Percentiles rank a stretch among this genome's conserved stretches.
These are phyloP conservation scores for Trichoderma sp. DNA, from an alignment of 2,329 filamentous ascomycete species.

Conservation along the genomic window DNA sequence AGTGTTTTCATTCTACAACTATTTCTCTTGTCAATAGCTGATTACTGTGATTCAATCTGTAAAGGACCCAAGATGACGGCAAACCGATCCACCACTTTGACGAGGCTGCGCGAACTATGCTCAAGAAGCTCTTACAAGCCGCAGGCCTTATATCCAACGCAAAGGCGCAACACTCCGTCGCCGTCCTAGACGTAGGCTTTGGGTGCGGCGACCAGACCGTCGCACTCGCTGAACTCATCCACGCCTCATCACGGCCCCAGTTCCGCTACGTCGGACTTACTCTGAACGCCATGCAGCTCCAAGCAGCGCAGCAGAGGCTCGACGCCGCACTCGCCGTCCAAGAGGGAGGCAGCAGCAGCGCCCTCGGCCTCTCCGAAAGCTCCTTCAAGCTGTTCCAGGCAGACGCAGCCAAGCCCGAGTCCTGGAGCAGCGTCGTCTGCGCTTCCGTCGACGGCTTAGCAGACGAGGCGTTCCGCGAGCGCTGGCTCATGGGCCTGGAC, in stretches of 20 bases:
- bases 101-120: conserved; percentile 42
- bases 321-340: background rate
- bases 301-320: conserved; percentile 32
- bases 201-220: conserved; percentile 57
- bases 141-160: background rate
- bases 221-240: conserved; percentile 18
- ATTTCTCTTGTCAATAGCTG: background rate
- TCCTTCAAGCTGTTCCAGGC: conserved; percentile 43
- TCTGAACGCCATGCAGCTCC: conserved; percentile 44
- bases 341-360: background rate
- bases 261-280: conserved; percentile 54
- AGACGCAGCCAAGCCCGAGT: conserved; percentile 46
- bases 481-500: conserved; percentile 55
- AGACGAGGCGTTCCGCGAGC: conserved; percentile 25
- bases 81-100: conserved; percentile 37
- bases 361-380: background rate
- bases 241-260: conserved; percentile 21
- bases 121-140: background rate
- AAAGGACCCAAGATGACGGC: conserved; percentile 32
- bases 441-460: conserved; percentile 22
- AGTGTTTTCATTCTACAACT: background rate
- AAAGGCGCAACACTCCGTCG: conserved; percentile 22
- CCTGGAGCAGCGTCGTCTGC: conserved; percentile 36
- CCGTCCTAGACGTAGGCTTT: conserved; percentile 53
- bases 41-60: background rate